A percentile compares a stretch with the other conserved stretches of the same genome.
Evolutionary conservation across 2,329 filamentous ascomycete genomes (phyloP).

Genomic region (Ophiostoma novo-ulmi): DNA sequence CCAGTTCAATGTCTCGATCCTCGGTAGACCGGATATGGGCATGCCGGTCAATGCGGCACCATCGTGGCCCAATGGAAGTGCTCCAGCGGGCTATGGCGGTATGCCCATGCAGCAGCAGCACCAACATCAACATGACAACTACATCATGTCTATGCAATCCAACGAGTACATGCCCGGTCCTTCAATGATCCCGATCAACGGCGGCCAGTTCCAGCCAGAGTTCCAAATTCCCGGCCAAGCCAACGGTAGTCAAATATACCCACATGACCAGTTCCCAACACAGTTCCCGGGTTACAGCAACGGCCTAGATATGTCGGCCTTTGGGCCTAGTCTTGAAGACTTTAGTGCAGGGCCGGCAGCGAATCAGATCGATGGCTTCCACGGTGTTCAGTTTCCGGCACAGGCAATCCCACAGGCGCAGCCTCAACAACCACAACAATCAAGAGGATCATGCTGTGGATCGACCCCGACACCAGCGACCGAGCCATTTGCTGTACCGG

Average conservation of each 20-base stretch:
- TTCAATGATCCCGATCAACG: neutral
- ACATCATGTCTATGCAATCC: neutral
- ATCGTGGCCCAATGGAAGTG: conserved; percentile 15
- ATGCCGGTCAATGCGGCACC: conserved; percentile 17
- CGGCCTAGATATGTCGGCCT: neutral
- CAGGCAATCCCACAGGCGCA: neutral
- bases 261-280: neutral
- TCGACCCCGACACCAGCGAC: neutral
- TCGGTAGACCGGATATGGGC: neutral
- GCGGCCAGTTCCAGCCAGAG: neutral
- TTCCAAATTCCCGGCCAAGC: neutral
- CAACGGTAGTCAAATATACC: neutral
- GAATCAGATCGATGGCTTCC: conserved; percentile 13
- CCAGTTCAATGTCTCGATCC: neutral
- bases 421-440: neutral
- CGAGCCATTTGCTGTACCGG: neutral
- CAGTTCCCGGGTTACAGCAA: neutral
- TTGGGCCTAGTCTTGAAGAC: conserved; percentile 8
- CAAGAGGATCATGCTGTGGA: neutral
- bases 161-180: neutral
- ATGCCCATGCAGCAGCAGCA: conserved; percentile 10
- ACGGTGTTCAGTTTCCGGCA: neutral
- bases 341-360: neutral
- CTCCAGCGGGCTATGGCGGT: neutral
- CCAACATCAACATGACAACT: neutral